Evolutionary conservation across 129 eudicot genomes (phyloP), one percentile per base, ranked within the genome.

Genomic region (Pulicaria dysenterica): DNA sequence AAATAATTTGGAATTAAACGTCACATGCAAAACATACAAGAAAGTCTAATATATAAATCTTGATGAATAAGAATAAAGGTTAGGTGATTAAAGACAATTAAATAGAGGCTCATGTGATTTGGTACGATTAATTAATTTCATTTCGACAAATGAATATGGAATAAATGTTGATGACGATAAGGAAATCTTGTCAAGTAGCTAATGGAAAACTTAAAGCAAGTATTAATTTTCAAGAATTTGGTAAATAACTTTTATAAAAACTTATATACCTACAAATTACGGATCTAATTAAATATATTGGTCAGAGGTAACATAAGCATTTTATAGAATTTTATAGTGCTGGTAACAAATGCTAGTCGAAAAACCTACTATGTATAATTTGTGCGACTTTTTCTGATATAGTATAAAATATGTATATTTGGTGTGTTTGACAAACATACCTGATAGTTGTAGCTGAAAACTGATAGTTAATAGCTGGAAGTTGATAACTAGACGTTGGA

Each of bases 61-160:
- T 24, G 2, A 24, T 24, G 1, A 3, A 47, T 41, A 10, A 41
- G 81, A 77, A 77, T 69, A 59, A 69, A 77, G 31, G 34, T 69
- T 77, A 49, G 81, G 81, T 77, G 76, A 51, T 77, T 77, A 69
- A 49, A 49, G 76, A 59, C 76, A 77, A 48, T 68, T 24, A 14
- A 60, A 69, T 59, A 69, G 61, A 68, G 44, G 24, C 49, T 59
- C 56, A 60, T 60, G 76, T 69, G 49, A 49, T 69, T 77, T 77
- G 76, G 76, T 77, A 38, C 59, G 19, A 59, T 49, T 77, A 68
- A 8, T 58, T 58, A 68, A 8, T 58, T 58, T 47, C 14, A 12
- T 47, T 68, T 39, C 63, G 50, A 68, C 58, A 69, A 60, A 7
- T 59, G 46, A 59, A 68, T 39, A 58, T 58, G 36, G 36, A 38